Conservation (phyloP, 2,329 filamentous ascomycete species). For the Curvularia sp. region DNA sequence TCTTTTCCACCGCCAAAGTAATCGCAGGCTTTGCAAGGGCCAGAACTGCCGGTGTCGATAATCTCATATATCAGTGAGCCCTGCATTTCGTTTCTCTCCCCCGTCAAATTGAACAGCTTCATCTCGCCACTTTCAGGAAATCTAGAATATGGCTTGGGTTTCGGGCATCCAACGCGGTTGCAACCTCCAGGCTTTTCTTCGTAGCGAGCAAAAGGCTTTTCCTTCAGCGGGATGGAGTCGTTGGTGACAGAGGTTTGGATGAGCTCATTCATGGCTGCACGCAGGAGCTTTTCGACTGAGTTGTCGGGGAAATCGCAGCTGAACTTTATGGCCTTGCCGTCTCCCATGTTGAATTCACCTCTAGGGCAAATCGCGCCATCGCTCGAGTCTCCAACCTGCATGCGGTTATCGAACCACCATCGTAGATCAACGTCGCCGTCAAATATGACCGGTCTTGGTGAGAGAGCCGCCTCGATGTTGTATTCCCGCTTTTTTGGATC, state of each 20-base stretch:
- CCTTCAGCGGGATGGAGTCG: background rate
- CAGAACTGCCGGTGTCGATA: background rate
- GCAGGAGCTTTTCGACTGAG: background rate
- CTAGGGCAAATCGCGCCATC: background rate
- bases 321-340: background rate
- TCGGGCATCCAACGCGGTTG: background rate
- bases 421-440: background rate
- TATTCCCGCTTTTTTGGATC: background rate
- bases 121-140: background rate
- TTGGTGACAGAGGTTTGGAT: background rate
- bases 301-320: background rate
- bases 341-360: background rate
- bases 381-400: background rate
- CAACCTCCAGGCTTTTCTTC: background rate
- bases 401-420: background rate
- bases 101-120: background rate
- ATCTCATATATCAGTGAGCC: background rate
- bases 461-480: background rate
- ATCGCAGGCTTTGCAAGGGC: background rate
- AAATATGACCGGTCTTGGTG: background rate
- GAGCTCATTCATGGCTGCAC: background rate
- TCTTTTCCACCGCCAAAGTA: background rate
- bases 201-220: background rate
- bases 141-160: background rate
- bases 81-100: background rate